Conservation (phyloP, 257 asterid species). For the Coffea canephora region DNA sequence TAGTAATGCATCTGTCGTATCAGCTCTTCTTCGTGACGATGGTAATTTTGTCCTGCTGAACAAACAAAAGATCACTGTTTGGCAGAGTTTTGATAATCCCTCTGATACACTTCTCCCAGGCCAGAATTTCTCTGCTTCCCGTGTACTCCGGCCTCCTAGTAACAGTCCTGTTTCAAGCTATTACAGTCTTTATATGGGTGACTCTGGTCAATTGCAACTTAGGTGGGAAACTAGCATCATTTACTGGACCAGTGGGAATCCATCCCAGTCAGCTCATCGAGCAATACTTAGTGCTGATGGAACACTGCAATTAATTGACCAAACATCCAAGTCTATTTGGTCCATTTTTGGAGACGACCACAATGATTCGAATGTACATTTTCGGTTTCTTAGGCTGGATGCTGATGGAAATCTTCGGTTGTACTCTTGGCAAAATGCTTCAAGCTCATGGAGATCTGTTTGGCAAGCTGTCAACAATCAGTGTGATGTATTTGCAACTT, state of each 20-base stretch:
- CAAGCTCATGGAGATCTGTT: slow-evolving; percentile 38
- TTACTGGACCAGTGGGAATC: slow-evolving; percentile 38
- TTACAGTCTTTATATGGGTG: slow-evolving; percentile 35
- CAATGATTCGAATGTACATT: slow-evolving; percentile 32
- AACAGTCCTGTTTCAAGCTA: slow-evolving; percentile 32
- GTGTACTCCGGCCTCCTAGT: slow-evolving; percentile 34
- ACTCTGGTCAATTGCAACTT: slow-evolving; percentile 38
- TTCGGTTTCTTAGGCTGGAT: slow-evolving; percentile 47
- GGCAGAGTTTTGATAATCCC: slow-evolving; percentile 43
- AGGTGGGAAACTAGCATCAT: slow-evolving; percentile 41
- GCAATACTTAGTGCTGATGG: slow-evolving; percentile 30
- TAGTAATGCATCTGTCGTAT: slow-evolving; percentile 27
- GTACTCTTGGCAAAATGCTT: slow-evolving; percentile 41
- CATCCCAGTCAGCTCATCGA: slow-evolving; percentile 18
- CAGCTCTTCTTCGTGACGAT: slow-evolving; percentile 35
- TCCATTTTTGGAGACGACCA: slow-evolving; percentile 38
- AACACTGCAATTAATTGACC: slow-evolving; percentile 31
- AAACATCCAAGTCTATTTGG: slow-evolving; percentile 31
- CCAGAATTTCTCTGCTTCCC: slow-evolving; percentile 34
- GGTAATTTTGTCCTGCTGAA: slow-evolving; percentile 36
- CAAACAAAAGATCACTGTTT: slow-evolving; percentile 18
- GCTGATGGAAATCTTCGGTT: slow-evolving; percentile 46
- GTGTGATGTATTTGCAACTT: slow-evolving; percentile 46
- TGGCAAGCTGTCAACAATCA: slow-evolving; percentile 48
- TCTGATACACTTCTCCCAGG: slow-evolving; percentile 40